A percentile compares a stretch with the other conserved stretches of the same genome.
Conservation (phyloP, 345 rosid species). For the Cochlearia excelsa region DNA sequence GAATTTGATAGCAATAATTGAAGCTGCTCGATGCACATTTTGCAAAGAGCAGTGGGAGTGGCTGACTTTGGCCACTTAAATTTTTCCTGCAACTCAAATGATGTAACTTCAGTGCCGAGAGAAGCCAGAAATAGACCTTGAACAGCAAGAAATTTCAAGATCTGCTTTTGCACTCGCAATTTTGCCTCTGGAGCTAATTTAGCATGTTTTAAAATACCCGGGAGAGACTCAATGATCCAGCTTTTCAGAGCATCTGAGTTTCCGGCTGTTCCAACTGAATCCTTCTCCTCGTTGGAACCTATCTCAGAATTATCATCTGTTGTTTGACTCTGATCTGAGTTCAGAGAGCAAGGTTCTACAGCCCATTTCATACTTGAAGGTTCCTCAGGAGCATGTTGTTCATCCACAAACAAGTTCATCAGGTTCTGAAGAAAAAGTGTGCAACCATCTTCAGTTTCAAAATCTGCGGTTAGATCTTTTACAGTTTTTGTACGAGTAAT, state of each 20-base stretch:
- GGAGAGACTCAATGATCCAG: constrained; percentile 90
- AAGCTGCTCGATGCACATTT: constrained; percentile 85
- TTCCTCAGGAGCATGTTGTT: constrained; percentile 65
- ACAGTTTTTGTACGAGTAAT: constrained; percentile 71
- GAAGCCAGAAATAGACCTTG: constrained; percentile 92
- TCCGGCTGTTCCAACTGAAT: constrained; percentile 49
- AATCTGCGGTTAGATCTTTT: constrained; percentile 70
- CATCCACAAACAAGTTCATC: constrained; percentile 81
- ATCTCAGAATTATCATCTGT: constrained; percentile 96
- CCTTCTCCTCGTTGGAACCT: constrained; percentile 78
- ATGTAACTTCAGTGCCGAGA: constrained; percentile 92
- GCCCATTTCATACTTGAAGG: constrained; percentile 51
- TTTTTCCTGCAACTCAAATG: constrained; percentile 93
- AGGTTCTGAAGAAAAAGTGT: constrained; percentile 73
- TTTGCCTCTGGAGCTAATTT: constrained; percentile 69
- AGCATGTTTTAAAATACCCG: constrained; percentile 63
- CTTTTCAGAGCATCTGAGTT: constrained; percentile 70
- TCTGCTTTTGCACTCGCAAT: constrained; percentile 70
- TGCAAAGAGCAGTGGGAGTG: constrained; percentile 68
- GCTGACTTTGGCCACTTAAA: constrained; percentile 93
- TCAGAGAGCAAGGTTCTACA: constrained; percentile 36
- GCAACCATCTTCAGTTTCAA: constrained; percentile 78
- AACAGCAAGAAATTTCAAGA: constrained; percentile 87
- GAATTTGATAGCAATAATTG: constrained; percentile 73
- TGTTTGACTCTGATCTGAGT: constrained; percentile 95